A percentile compares a stretch with the other conserved stretches of the same genome.
These are phyloP conservation scores for Candida chilensis DNA, from an alignment of 805 yeast genomes.

Conservation along the genomic window DNA sequence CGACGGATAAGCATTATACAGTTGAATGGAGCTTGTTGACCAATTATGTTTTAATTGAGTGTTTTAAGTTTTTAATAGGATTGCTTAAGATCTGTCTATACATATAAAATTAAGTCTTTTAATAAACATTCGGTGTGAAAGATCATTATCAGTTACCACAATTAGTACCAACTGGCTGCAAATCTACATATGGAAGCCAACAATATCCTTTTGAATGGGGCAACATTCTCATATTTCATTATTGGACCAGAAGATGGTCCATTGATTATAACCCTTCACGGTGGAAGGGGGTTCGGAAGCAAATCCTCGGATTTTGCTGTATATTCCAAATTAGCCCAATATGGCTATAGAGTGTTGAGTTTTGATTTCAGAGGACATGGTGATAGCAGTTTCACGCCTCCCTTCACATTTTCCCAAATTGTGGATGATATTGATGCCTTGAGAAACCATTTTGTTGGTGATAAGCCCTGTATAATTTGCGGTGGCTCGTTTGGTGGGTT, in stretches of 20 bases:
- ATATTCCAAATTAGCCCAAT: conserved; percentile 7
- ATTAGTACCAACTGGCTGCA: no score
- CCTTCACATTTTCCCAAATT: conserved; percentile 10
- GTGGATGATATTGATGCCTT: conserved; percentile 12
- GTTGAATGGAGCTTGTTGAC: no score
- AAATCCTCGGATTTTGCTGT: conserved; percentile 10
- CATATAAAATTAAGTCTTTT: no score
- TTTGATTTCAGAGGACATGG: conserved; percentile 14
- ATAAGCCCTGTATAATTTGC: conserved; percentile 7
- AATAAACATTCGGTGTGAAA: no score
- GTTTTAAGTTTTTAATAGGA: no score
- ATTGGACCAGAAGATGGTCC: conserved; percentile 7
- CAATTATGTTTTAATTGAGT: no score
- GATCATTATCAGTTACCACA: no score
- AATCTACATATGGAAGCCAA: no score
- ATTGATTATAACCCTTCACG: conserved; percentile 11
- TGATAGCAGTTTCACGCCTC: conserved; percentile 8
- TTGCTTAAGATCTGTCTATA: no score
- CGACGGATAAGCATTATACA: no score
- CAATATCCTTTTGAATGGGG: no score
- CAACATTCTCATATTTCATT: conserved; percentile 7
- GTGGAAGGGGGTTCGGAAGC: conserved; percentile 12
- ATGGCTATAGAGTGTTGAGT: conserved; percentile 10
- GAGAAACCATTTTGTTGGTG: conserved; percentile 5
- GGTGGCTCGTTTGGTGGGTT: conserved; percentile 15